Conservation (phyloP, 352 stramenopile species). For the Peronospora destructor region DNA sequence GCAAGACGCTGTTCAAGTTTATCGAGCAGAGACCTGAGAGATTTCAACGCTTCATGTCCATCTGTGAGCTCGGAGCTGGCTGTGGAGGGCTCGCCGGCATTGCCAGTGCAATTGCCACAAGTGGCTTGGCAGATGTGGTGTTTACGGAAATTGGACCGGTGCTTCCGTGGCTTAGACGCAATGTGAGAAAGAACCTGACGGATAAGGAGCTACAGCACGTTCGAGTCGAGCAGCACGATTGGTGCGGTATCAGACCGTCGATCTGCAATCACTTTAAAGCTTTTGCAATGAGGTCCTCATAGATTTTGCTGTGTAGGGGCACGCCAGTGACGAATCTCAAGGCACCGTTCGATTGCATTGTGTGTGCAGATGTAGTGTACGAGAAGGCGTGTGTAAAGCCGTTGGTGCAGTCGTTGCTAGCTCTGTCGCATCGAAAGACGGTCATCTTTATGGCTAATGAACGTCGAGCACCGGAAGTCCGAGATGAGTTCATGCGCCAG, state of each 20-base stretch:
- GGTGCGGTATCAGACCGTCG: conserved; percentile 13
- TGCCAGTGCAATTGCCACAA: conserved; percentile 56
- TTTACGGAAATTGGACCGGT: conserved; percentile 75
- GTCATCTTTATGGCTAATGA: conserved; percentile 77
- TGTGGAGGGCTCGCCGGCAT: conserved; percentile 70
- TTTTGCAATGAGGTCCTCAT: not conserved
- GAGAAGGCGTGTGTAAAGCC: conserved; percentile 71
- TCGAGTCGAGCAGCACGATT: conserved; percentile 50
- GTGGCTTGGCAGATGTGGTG: conserved; percentile 53
- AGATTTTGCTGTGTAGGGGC: conserved; percentile 34
- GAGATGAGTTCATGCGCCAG: conserved; percentile 58
- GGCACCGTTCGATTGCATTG: conserved; percentile 69
- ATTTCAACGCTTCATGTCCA: conserved; percentile 53
- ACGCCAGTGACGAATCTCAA: conserved; percentile 46
- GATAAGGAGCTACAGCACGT: conserved; percentile 53
- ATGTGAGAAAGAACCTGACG: conserved; percentile 57
- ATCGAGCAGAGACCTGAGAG: conserved; percentile 50
- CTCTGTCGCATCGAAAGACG: conserved; percentile 69
- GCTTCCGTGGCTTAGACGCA: conserved; percentile 68
- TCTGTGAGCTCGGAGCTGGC: conserved; percentile 71
- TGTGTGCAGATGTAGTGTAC: conserved; percentile 79
- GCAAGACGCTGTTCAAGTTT: conserved; percentile 82
- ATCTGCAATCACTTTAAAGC: not conserved
- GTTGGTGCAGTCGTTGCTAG: conserved; percentile 71
- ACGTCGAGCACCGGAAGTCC: conserved; percentile 48